phyloP scores from a whole-genome alignment of 306 rosid species.

The Quercus gilva region DNA sequence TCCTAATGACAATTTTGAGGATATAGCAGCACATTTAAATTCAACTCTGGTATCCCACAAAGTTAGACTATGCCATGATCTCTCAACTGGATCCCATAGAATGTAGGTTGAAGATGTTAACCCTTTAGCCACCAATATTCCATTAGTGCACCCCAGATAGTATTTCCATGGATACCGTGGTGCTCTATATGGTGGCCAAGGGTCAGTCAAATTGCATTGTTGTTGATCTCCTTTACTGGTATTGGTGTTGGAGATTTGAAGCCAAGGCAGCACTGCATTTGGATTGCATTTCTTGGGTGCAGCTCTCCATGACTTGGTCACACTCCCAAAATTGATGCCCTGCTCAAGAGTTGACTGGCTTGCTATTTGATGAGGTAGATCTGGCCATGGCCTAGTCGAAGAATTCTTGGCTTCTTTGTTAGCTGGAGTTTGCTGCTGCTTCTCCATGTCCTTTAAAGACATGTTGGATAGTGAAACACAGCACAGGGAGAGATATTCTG shows the following conservation, averaged over 20 bases:
- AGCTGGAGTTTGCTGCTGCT: no score
- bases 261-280: conserved; percentile 15
- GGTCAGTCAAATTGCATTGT: not conserved
- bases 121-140: conserved; percentile 2
- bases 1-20: not conserved
- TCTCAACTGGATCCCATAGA: conserved; percentile 5
- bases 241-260: not conserved
- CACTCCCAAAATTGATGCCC: no score
- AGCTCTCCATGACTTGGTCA: conserved; percentile 27
- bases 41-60: conserved; percentile 16
- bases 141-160: conserved; percentile 23
- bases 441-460: no score
- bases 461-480: no score
- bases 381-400: no score
- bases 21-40: conserved; percentile 6
- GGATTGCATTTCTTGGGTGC: conserved; percentile 13
- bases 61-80: not conserved
- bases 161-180: conserved; percentile 17
- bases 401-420: no score
- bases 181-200: not conserved
- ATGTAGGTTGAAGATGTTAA: not conserved
- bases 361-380: no score
- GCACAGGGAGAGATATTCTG: no score
- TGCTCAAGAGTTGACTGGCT: no score
- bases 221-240: no score